Evolutionary conservation across 257 asterid species (phyloP), one percentile per base, ranked within the genome.

Genomic region (Eustoma russellianum): DNA sequence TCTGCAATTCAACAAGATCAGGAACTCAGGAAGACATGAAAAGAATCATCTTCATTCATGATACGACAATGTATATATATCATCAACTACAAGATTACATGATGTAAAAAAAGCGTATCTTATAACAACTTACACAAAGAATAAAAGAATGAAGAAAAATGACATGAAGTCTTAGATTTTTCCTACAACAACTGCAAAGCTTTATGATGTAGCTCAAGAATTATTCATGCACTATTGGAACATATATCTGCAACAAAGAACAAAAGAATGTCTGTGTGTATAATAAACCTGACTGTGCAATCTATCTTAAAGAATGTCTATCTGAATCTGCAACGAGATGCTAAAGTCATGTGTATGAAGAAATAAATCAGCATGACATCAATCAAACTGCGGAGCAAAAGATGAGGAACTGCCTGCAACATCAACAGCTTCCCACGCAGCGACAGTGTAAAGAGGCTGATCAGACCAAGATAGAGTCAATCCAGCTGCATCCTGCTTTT

Each of bases 391-490:
- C 43, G 50, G 77, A 46, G 63, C 13, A 41, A 46, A 50, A 11
- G 69, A 59, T 14, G 74, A 66, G 34, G 90, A 79, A 30, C 83
- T 71, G 50, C 86, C 92, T n/a, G 85, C 89, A 53, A 60, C 49
- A 44, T 78, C 86, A 17, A 61, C 61, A 19, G 81, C 63, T 7
- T 53, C 48, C 97, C 97, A 85, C 0, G 85, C 83, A 0, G 94
- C 76, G 15, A 88, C 84, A 12, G 95, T 70, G 75, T 74, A 85
- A 40, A 89, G 85, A 50, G 92, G 78, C 73, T 89, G 92, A 66
- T 83, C 95, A 61, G 60, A 65, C 94, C 89, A 88, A 58, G 81
- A 75, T 73, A 88, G 51, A 3, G 77, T 83, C 13, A 88, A 59
- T n/a, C 67, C 79, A 15, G 47, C 64, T 5, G 71, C 74, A 12